Conservation (phyloP, 768 basidiomycete genomes). For the Boletellus ananas region DNA sequence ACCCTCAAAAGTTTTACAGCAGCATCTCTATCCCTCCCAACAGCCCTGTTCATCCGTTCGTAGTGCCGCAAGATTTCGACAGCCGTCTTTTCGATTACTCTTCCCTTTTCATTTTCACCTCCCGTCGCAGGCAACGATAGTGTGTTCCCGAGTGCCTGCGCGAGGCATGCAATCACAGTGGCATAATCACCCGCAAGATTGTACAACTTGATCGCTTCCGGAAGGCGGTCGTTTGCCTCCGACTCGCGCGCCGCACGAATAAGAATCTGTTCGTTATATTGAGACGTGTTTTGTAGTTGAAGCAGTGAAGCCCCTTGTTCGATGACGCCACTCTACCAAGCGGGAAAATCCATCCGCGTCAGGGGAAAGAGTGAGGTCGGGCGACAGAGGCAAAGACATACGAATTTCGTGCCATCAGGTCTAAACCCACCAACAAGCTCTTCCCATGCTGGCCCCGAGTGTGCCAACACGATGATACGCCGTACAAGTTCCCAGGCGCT, state of each 20-base stretch:
- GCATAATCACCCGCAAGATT: constrained; percentile 90
- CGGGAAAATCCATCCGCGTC: not conserved
- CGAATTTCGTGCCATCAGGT: constrained; percentile 84
- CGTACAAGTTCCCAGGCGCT: constrained; percentile 76
- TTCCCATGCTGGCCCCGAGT: constrained; percentile 81
- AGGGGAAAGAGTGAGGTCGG: not conserved
- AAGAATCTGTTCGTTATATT: constrained; percentile 82
- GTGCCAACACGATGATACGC: constrained; percentile 74
- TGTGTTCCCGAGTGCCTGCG: constrained; percentile 81
- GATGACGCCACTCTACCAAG: constrained; percentile 72
- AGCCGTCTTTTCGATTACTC: constrained; percentile 68
- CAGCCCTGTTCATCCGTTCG: constrained; percentile 69
- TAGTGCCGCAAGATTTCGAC: constrained; percentile 76
- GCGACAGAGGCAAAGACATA: constrained; percentile 38
- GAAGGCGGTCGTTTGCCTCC: constrained; percentile 77
- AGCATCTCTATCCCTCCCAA: constrained; percentile 70
- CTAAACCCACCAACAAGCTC: constrained; percentile 93
- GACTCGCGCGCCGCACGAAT: constrained; percentile 77
- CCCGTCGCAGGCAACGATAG: constrained; percentile 57
- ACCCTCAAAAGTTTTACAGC: constrained; percentile 74
- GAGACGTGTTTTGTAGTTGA: constrained; percentile 57
- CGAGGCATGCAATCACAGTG: constrained; percentile 84
- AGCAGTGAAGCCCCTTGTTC: constrained; percentile 80
- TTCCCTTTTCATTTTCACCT: constrained; percentile 55
- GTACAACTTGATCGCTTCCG: constrained; percentile 93